Percentiles rank a stretch among this genome's conserved stretches.
These are phyloP conservation scores for Ophiostoma pallidulum DNA, from an alignment of 2,329 filamentous ascomycete genomes.

Conservation along the genomic window DNA sequence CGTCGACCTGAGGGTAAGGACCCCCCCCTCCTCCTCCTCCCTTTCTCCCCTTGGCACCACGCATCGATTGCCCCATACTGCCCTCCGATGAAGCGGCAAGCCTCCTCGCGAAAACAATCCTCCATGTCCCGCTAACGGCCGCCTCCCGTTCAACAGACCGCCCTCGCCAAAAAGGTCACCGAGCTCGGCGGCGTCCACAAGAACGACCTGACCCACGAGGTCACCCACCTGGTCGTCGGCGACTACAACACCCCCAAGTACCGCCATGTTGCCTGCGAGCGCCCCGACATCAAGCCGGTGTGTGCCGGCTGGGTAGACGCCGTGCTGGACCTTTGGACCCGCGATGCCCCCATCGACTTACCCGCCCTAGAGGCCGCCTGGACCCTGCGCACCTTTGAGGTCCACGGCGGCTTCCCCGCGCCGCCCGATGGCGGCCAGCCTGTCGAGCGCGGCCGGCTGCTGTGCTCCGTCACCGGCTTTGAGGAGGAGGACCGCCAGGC, in stretches of 20 bases:
- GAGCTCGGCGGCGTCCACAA: conserved; percentile 84
- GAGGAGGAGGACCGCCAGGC: conserved; percentile 55
- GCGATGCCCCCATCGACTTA: conserved; percentile 67
- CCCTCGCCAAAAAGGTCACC: conserved; percentile 53
- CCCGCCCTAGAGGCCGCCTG: conserved; percentile 57
- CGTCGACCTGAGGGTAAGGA: conserved; percentile 65
- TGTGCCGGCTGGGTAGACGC: conserved; percentile 76
- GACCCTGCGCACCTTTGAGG: conserved; percentile 54
- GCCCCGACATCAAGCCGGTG: conserved; percentile 78
- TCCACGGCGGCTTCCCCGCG: conserved; percentile 33
- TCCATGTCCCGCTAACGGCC: conserved; percentile 10
- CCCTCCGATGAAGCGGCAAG: too few species aligned
- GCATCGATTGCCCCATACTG: too few species aligned
- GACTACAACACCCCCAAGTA: conserved; percentile 88
- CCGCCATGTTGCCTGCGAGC: conserved; percentile 82
- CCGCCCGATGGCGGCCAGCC: conserved; percentile 17
- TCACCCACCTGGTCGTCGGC: conserved; percentile 89
- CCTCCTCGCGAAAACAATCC: too few species aligned
- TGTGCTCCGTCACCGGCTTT: conserved; percentile 49
- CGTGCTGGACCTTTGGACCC: conserved; percentile 69
- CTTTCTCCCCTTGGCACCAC: too few species aligned
- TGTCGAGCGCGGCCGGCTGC: conserved; percentile 31
- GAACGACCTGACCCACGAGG: conserved; percentile 88
- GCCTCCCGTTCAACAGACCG: conserved; percentile 4
- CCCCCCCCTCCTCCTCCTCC: background rate